These are phyloP conservation scores for Microsporum audouinii DNA, from an alignment of 2,329 filamentous ascomycete genomes.

Conservation along the genomic window DNA sequence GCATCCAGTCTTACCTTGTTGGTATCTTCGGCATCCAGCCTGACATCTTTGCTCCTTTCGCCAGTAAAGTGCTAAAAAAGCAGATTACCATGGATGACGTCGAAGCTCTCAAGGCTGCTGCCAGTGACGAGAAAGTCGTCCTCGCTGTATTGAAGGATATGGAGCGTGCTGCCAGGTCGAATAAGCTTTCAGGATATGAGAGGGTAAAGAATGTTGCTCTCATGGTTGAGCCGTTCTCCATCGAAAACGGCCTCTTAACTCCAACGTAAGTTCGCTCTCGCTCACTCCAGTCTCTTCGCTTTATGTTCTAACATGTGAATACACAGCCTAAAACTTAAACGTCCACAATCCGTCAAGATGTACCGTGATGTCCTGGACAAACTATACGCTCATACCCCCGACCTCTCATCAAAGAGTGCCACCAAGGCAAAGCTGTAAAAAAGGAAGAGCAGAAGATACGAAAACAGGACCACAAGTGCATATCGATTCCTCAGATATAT, in stretches of 20 bases:
- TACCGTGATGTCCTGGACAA: constrained; percentile 49
- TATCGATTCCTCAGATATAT: neutral
- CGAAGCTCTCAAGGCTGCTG: constrained; percentile 54
- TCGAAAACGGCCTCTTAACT: constrained; percentile 72
- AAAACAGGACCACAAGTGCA: neutral
- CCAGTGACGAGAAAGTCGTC: constrained; percentile 57
- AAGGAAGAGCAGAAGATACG: too few relatives aligned
- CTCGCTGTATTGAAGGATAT: constrained; percentile 67
- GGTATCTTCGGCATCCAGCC: constrained; percentile 82
- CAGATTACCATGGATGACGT: constrained; percentile 54
- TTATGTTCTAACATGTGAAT: constrained; percentile 1
- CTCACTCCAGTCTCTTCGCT: neutral
- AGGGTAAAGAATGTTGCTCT: constrained; percentile 62
- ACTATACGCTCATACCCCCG: constrained; percentile 48
- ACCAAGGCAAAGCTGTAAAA: constrained; percentile 32
- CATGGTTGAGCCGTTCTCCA: constrained; percentile 77
- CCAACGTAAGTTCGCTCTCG: constrained; percentile 33
- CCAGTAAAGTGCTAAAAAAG: constrained; percentile 62
- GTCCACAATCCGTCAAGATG: constrained; percentile 53
- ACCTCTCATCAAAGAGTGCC: constrained; percentile 22
- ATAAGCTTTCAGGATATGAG: constrained; percentile 90
- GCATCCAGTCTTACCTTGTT: constrained; percentile 68
- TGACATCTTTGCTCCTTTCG: constrained; percentile 68
- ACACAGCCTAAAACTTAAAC: constrained; percentile 57
- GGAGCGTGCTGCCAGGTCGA: constrained; percentile 63